Evolutionary conservation across 2,329 filamentous ascomycete species (phyloP), one percentile per base, ranked within the genome.

Genomic region (Stenocarpella maydis): DNA sequence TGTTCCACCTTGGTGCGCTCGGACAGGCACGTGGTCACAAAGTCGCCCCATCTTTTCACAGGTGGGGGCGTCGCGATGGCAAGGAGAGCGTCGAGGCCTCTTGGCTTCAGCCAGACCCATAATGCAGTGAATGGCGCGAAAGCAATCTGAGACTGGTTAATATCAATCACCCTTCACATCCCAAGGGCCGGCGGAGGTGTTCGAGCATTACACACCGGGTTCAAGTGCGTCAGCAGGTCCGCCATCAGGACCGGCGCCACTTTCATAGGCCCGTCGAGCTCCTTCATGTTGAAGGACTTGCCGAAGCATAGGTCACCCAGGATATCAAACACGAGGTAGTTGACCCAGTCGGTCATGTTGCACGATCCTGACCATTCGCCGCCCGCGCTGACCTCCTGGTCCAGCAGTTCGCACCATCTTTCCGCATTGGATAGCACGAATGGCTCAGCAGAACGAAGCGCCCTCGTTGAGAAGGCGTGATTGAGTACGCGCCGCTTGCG

Each of bases 401-500:
- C 66, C 26, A 72, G 55, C 19, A 69, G 41, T 19, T 65, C 61
- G 3, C 55, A 61, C 69, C 71, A 71, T 37, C 63, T 58, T 14
- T 72, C 69, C n/a, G 60, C 52, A 34, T 69, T 71, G 45, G 65
- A 43, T 12, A 63, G 65, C n/a, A 72, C 53, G 21, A 69, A 71
- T 1, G 69, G 61, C 72, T 84, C 82, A 77, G 83, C 81, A 3
- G 76, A 78, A 72, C 80, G 82, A 43, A 84, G 72, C 2, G 82
- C 82, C 43, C 77, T 74, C 1, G 82, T 80, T 0, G 80, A 81
- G 73, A 84, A 83, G 0, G 82, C 82, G 54, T 82, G 80, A 45
- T 78, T 80, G 17, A 84, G 76, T 5, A 84, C 82, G 21, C 82
- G 77, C 17, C 82, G 75, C 74, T 83, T 83, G 49, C 80, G 78